Percentiles rank a stretch among this genome's conserved stretches.
Evolutionary conservation across 2,329 filamentous ascomycete species (phyloP).

Genomic region (Fusarium proliferatum): DNA sequence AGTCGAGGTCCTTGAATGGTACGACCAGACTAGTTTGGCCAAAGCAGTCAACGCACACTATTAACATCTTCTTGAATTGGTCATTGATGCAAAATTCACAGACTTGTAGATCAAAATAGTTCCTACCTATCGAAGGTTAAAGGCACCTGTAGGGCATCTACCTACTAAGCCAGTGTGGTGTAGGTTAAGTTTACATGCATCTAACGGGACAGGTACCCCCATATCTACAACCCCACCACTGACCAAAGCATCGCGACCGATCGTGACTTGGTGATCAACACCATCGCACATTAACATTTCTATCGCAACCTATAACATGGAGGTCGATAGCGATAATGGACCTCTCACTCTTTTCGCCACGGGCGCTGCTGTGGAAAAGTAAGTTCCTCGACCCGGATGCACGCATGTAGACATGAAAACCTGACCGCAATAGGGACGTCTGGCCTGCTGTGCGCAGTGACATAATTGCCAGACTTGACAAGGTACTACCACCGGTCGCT

Average conservation of each 20-base stretch:
- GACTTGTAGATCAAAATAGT: neutral
- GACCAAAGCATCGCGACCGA: constrained; percentile 19
- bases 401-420: constrained; percentile 22
- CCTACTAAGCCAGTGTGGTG: neutral
- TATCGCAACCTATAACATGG: constrained; percentile 57
- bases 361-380: constrained; percentile 67
- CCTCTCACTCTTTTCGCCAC: constrained; percentile 60
- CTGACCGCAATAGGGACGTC: constrained; percentile 63
- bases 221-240: constrained; percentile 47
- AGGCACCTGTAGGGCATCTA: neutral
- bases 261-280: constrained; percentile 21
- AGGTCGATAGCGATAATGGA: constrained; percentile 65
- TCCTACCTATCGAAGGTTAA: neutral
- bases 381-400: constrained; percentile 45
- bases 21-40: no score
- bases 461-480: constrained; percentile 75
- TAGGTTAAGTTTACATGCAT: constrained; percentile 38
- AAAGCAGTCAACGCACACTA: neutral
- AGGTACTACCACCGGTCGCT: constrained; percentile 51
- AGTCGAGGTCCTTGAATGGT: neutral
- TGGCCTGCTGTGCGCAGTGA: constrained; percentile 76
- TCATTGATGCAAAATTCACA: neutral
- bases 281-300: constrained; percentile 17
- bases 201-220: constrained; percentile 40
- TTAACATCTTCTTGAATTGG: neutral